Conservation (phyloP, 805 yeast species). For the Cyberlindnera galapagoensis region DNA sequence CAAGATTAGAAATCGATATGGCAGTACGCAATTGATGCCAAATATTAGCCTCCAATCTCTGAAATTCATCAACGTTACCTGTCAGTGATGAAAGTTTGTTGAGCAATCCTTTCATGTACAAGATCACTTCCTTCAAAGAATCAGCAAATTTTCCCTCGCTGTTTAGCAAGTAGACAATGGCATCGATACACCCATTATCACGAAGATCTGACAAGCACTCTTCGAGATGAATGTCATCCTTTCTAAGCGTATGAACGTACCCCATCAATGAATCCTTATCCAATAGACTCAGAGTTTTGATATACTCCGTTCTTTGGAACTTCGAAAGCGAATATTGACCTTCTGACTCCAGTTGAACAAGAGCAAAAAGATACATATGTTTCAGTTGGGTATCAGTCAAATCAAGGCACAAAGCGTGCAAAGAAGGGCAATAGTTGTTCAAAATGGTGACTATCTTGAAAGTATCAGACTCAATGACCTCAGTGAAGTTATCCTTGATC, state of each 20-base stretch:
- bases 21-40: constrained; percentile 31
- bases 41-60: constrained; percentile 24
- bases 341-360: constrained; percentile 16
- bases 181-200: constrained; percentile 16
- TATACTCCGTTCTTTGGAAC: constrained; percentile 18
- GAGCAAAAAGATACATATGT: constrained; percentile 19
- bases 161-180: constrained; percentile 20
- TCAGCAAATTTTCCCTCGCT: constrained; percentile 11
- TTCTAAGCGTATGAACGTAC: constrained; percentile 20
- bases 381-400: constrained; percentile 19
- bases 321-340: constrained; percentile 14
- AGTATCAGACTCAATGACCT: constrained; percentile 25
- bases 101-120: constrained; percentile 9
- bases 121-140: constrained; percentile 20
- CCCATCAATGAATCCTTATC: constrained; percentile 11
- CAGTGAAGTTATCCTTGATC: constrained; percentile 10
- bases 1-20: constrained; percentile 25
- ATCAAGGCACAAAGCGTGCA: constrained; percentile 12
- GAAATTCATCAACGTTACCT: constrained; percentile 11
- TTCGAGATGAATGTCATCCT: constrained; percentile 17
- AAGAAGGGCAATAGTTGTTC: constrained; percentile 18
- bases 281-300: constrained; percentile 13
- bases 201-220: constrained; percentile 21
- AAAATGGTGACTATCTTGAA: constrained; percentile 22
- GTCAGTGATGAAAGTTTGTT: constrained; percentile 10